These are phyloP conservation scores for Viola odorata DNA, from an alignment of 345 rosid species.

Conservation along the genomic window DNA sequence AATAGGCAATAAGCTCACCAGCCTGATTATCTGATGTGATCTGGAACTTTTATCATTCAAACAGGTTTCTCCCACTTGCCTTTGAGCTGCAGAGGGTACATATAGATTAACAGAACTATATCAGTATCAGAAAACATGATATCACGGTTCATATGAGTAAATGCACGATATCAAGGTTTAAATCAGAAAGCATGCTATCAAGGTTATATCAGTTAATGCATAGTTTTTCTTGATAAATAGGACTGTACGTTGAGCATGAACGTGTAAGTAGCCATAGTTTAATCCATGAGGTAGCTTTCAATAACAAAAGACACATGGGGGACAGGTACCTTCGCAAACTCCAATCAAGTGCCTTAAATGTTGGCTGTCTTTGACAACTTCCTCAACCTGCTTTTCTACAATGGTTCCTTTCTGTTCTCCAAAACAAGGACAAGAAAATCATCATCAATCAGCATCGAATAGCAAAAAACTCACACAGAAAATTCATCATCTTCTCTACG, in stretches of 20 bases:
- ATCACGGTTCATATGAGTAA: neutral
- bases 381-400: conserved; percentile 82
- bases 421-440: conserved; percentile 15
- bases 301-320: no score
- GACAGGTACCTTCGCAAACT: conserved; percentile 71
- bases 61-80: conserved; percentile 95
- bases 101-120: neutral
- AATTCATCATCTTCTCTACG: neutral
- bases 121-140: neutral
- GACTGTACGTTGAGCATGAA: no score
- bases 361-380: conserved; percentile 62
- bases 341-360: conserved; percentile 75
- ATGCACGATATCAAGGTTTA: neutral
- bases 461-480: neutral
- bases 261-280: no score
- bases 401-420: conserved; percentile 70
- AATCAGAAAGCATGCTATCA: no score
- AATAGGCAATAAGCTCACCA: conserved; percentile 42
- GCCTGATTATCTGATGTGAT: conserved; percentile 94
- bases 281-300: no score
- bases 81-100: conserved; percentile 56
- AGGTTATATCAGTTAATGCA: no score
- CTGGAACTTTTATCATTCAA: conserved; percentile 91
- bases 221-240: no score
- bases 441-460: neutral